Percentiles rank a stretch among this genome's conserved stretches.
Evolutionary conservation across 805 yeast species (phyloP).

Genomic region (Myxozyma geophila): DNA sequence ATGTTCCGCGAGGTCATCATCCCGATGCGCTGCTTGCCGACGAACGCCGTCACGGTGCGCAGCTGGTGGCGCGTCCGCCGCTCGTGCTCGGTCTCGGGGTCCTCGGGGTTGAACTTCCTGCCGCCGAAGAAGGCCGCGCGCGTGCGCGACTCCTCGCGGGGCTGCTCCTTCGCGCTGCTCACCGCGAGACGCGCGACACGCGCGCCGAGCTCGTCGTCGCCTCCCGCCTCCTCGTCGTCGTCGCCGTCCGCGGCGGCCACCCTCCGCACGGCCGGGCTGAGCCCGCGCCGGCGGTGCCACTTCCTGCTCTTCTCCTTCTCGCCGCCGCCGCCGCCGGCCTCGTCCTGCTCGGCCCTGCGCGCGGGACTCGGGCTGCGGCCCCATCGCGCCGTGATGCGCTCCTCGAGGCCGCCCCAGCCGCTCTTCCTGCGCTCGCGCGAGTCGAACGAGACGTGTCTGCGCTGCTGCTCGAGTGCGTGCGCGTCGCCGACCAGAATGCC

Average conservation of each 20-base stretch:
- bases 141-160: neutral
- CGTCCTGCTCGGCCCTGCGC: neutral
- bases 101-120: constrained; percentile 23
- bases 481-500: neutral
- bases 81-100: constrained; percentile 31
- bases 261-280: constrained; percentile 5
- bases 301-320: neutral
- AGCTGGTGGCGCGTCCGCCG: constrained; percentile 17
- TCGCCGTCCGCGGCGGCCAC: too few species aligned
- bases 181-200: neutral
- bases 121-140: constrained; percentile 9
- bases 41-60: constrained; percentile 15
- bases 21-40: constrained; percentile 27
- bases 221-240: neutral
- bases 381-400: constrained; percentile 5
- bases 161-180: neutral
- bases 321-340: neutral
- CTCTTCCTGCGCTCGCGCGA: neutral
- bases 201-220: neutral
- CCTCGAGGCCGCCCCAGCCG: constrained; percentile 5
- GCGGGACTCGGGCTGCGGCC: constrained; percentile 18
- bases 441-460: constrained; percentile 18
- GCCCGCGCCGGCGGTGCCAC: constrained; percentile 6
- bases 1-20: constrained; percentile 28
- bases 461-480: neutral